phyloP scores from a whole-genome alignment of 352 stramenopile genomes.

The Globisporangium uncinulatum region DNA sequence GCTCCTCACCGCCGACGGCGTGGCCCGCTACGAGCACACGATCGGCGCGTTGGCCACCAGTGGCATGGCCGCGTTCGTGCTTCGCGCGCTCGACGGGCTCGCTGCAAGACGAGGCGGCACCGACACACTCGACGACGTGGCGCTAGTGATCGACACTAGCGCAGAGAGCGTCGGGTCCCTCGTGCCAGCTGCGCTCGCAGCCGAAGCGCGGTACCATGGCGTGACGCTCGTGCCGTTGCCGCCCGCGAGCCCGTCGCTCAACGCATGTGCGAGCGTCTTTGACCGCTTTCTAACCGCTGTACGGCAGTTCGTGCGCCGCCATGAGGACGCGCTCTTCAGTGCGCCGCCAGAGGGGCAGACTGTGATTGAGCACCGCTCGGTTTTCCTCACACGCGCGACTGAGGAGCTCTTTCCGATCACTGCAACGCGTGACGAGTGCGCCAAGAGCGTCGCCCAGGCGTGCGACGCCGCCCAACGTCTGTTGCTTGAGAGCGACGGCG shows the following conservation, averaged over 20 bases:
- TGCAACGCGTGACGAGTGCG: slow-evolving; percentile 5
- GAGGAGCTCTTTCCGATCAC: slow-evolving; percentile 6
- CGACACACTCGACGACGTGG: slow-evolving; percentile 3
- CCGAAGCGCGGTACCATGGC: slow-evolving; percentile 1
- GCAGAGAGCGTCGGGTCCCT: slow-evolving; percentile 2
- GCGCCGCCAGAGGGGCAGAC: slow-evolving; percentile 5
- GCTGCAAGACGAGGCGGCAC: not conserved
- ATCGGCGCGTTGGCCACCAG: slow-evolving; percentile 4
- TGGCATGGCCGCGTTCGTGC: slow-evolving; percentile 9
- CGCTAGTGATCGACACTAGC: slow-evolving; percentile 10
- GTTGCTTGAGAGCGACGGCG: slow-evolving; percentile 1
- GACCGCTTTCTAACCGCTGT: slow-evolving; percentile 1
- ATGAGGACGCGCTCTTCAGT: slow-evolving; percentile 2
- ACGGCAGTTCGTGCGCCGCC: slow-evolving; percentile 10
- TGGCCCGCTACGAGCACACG: slow-evolving; percentile 9
- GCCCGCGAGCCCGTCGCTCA: slow-evolving; percentile 2
- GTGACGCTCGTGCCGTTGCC: slow-evolving; percentile 11
- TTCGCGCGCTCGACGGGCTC: slow-evolving; percentile 10
- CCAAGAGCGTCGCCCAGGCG: slow-evolving; percentile 8
- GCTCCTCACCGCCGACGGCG: slow-evolving; percentile 9
- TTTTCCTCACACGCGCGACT: slow-evolving; percentile 10
- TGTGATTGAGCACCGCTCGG: slow-evolving; percentile 14
- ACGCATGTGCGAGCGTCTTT: slow-evolving; percentile 12
- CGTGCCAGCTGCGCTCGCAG: not conserved
- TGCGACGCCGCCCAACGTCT: not conserved